These are phyloP conservation scores for Lyophyllum decastes DNA, from an alignment of 768 basidiomycete genomes.

Conservation along the genomic window DNA sequence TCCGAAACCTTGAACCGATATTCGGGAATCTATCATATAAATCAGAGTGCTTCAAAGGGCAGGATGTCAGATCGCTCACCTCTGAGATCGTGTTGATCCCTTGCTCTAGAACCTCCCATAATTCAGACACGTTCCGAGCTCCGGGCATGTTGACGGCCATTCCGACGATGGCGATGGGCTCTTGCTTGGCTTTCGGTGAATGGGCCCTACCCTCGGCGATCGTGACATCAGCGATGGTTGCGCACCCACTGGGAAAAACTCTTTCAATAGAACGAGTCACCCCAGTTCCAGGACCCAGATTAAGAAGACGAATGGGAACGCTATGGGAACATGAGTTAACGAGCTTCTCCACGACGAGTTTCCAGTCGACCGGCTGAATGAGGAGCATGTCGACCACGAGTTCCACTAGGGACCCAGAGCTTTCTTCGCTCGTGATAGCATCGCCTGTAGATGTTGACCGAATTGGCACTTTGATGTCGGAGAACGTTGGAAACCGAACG, in stretches of 20 bases:
- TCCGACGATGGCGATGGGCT: constrained; percentile 70
- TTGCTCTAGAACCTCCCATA: constrained; percentile 63
- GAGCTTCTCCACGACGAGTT: constrained; percentile 36
- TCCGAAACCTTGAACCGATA: constrained; percentile 53
- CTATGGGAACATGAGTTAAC: constrained; percentile 20
- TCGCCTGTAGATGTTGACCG: constrained; percentile 48
- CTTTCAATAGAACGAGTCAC: constrained; percentile 40
- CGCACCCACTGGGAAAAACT: constrained; percentile 23
- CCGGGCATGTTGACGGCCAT: constrained; percentile 69
- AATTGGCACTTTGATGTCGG: constrained; percentile 48
- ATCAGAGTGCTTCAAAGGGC: not conserved
- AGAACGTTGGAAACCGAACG: constrained; percentile 51
- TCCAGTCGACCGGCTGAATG: constrained; percentile 55
- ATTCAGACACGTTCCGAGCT: constrained; percentile 42
- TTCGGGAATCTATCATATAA: constrained; percentile 52
- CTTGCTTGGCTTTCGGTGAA: constrained; percentile 29
- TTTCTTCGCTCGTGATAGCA: constrained; percentile 22
- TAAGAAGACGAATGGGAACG: constrained; percentile 37
- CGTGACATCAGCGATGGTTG: constrained; percentile 23
- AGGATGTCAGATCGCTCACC: constrained; percentile 35
- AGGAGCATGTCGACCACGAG: constrained; percentile 51
- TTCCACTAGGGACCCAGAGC: constrained; percentile 36
- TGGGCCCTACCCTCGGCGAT: constrained; percentile 2
- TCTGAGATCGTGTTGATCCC: constrained; percentile 58
- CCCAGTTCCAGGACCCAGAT: constrained; percentile 50